Conservation (phyloP, 371 early-diverging fungal genomes). For the Rhizopus delemar region DNA sequence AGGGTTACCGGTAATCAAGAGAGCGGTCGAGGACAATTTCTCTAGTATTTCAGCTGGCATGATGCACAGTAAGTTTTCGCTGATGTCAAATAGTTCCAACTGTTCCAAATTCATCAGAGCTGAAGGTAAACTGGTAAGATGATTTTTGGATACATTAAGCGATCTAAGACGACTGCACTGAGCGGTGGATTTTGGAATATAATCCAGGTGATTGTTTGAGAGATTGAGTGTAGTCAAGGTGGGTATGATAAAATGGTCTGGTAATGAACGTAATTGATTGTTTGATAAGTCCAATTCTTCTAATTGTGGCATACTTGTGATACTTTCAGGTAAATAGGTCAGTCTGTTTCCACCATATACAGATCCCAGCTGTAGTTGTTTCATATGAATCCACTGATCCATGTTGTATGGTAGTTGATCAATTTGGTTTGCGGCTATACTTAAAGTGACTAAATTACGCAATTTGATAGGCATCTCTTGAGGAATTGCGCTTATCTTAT, state of each 20-base stretch:
- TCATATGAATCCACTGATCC: slow-evolving; percentile 45
- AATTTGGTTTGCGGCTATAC: slow-evolving; percentile 57
- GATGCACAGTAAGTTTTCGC: slow-evolving; percentile 62
- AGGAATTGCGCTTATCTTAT: slow-evolving; percentile 48
- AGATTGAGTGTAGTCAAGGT: slow-evolving; percentile 43
- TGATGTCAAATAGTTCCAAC: slow-evolving; percentile 62
- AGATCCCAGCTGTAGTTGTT: slow-evolving; percentile 60
- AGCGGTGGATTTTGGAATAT: slow-evolving; percentile 61
- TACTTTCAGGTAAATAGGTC: slow-evolving; percentile 43
- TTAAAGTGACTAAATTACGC: slow-evolving; percentile 50
- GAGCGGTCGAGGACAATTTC: slow-evolving; percentile 53
- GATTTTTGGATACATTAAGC: slow-evolving; percentile 59
- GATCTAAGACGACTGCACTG: slow-evolving; percentile 43
- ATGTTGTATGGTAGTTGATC: slow-evolving; percentile 44
- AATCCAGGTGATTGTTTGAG: slow-evolving; percentile 58
- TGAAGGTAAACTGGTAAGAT: slow-evolving; percentile 59
- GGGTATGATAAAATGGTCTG: slow-evolving; percentile 22
- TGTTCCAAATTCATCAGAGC: slow-evolving; percentile 53
- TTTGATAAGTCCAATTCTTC: slow-evolving; percentile 60
- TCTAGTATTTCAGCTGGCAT: slow-evolving; percentile 63
- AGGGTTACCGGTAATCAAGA: slow-evolving; percentile 66
- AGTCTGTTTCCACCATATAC: slow-evolving; percentile 63
- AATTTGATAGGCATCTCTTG: slow-evolving; percentile 42
- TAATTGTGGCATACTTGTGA: slow-evolving; percentile 48
- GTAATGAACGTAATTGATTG: slow-evolving; percentile 51